Evolutionary conservation across 139 green algal species (phyloP).

Genomic region (Mesostigma viride): DNA sequence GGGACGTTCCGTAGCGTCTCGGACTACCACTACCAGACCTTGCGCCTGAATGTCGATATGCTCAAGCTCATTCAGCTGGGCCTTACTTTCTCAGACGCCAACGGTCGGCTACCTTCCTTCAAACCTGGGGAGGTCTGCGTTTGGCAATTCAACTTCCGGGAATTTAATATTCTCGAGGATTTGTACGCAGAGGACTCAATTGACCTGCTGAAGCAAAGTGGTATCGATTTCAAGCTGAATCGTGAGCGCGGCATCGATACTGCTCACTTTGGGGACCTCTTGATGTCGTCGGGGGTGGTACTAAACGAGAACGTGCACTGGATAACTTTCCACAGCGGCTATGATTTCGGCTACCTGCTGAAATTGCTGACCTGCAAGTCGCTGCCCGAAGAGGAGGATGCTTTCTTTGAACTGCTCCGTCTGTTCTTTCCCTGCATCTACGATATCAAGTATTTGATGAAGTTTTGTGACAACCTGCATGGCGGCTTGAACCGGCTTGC

Average conservation of each 20-base stretch:
- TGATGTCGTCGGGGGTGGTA: constrained; percentile 92
- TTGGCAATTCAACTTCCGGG: constrained; percentile 99
- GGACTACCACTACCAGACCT: constrained; percentile 93
- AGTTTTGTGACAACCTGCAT: constrained; percentile 88
- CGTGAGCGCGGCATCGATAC: constrained; percentile 77
- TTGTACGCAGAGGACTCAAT: constrained; percentile 93
- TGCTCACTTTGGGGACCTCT: constrained; percentile 79
- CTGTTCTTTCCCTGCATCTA: constrained; percentile 92
- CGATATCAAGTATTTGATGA: constrained; percentile 99
- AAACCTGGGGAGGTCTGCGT: neutral
- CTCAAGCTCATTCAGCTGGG: constrained; percentile 99
- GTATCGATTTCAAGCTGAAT: constrained; percentile 91
- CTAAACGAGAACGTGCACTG: constrained; percentile 84
- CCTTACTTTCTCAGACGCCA: constrained; percentile 83
- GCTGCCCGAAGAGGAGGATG: constrained; percentile 67
- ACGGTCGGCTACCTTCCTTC: constrained; percentile 69
- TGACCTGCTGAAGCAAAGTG: constrained; percentile 85
- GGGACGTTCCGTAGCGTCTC: constrained; percentile 85
- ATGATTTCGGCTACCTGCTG: constrained; percentile 98
- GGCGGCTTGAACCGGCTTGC: constrained; percentile 93
- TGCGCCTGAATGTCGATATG: constrained; percentile 95
- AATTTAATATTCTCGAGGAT: constrained; percentile 85
- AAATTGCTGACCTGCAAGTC: constrained; percentile 86
- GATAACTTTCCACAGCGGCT: constrained; percentile 84
- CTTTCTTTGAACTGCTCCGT: constrained; percentile 77